phyloP scores from a whole-genome alignment of 1,284 basidiomycete species.

The Cryptococcus wingfieldii region DNA sequence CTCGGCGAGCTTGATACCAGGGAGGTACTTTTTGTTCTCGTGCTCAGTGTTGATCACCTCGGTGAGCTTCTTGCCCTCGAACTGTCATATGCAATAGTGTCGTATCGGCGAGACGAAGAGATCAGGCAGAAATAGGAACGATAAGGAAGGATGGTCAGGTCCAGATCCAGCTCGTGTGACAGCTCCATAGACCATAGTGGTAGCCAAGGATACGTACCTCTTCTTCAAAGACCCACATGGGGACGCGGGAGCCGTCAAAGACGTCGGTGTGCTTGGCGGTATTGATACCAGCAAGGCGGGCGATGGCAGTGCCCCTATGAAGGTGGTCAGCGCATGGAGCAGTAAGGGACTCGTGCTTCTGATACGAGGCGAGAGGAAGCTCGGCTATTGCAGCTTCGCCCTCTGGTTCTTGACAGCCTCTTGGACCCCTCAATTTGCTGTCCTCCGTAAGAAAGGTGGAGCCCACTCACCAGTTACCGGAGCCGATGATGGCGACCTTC shows the following conservation, averaged over 20 bases:
- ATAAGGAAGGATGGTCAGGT: not conserved
- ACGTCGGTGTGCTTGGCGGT: constrained; percentile 48
- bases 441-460: not conserved
- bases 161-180: not conserved
- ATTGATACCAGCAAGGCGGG: constrained; percentile 53
- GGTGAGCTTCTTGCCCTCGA: constrained; percentile 55
- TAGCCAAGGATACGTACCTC: constrained; percentile 35
- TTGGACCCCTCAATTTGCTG: too few species aligned
- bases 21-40: constrained; percentile 51
- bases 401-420: too few species aligned
- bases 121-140: not conserved
- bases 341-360: too few species aligned
- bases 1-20: constrained; percentile 52
- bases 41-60: constrained; percentile 56
- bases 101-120: too few species aligned
- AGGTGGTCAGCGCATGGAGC: not conserved
- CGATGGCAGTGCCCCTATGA: constrained; percentile 57
- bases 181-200: not conserved
- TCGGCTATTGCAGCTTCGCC: not conserved
- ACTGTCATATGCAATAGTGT: constrained; percentile 28
- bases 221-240: constrained; percentile 55
- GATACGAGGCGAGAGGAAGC: too few species aligned
- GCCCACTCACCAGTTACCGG: constrained; percentile 47
- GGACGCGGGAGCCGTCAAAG: constrained; percentile 49
- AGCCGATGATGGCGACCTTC: constrained; percentile 56